Evolutionary conservation across 2,329 filamentous ascomycete species (phyloP), one percentile per base, ranked within the genome.

Genomic region (Fusarium newnesense): DNA sequence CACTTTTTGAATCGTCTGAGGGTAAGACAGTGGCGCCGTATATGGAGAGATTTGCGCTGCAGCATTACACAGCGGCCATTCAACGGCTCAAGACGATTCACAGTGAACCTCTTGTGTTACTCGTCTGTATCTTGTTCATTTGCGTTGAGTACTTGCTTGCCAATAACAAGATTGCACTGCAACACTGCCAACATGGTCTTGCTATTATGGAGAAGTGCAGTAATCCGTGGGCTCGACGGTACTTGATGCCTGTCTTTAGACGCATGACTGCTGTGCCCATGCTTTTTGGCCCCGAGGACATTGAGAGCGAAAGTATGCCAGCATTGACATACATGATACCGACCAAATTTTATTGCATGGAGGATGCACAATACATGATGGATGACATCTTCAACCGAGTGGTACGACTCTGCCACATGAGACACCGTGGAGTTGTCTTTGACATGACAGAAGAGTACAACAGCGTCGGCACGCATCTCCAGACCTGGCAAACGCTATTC

Each of bases 51-150:
- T 58, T 67, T 6, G 67, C 67, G 1, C 13, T 69, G 15, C 50
- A 65, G 21, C 67, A 69, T 21, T 69, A 69, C n/a, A 69, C 60
- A 21, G 36, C 58, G 13, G 67, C 67, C 1, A 69, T 69, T 28
- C 32, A 52, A 18, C 62, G 52, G 9, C 57, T 69, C 9, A 67
- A 62, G 39, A 26, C 57, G 2, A 59, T 60, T 15, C 32, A 62
- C 0, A 62, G 42, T 7, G 39, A 61, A 4, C 37, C 50, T 18
- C 7, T 69, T 2, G 67, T 61, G 4, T 28, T 69, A 19, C 36
- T 69, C 1, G 63, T 57, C 4, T 69, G 67, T 7, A 50, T 69
- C 12, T 47, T 69, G 15, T 69, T 69, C 9, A 62, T 66, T 4
- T 67, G 63, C 13, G 64, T 69, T 3, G 67, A 69, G 28, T 57